phyloP scores from a whole-genome alignment of 306 rosid genomes.

The Crotalaria pallida region DNA sequence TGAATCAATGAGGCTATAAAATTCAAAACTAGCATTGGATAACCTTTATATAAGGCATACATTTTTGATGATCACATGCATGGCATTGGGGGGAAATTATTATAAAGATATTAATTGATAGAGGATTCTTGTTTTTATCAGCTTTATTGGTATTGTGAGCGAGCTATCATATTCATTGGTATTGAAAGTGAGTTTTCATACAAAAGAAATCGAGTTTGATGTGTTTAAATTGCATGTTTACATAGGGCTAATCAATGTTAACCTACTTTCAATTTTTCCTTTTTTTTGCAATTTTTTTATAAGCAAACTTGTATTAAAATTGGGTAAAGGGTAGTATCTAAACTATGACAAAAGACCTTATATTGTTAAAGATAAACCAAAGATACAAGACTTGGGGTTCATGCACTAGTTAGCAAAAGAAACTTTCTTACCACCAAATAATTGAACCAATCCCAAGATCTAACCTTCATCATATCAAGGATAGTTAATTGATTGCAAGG shows the following conservation, averaged over 20 bases:
- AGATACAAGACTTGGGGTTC: too few relatives aligned
- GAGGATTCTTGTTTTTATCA: background rate
- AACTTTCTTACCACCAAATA: too few relatives aligned
- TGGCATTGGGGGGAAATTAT: too few relatives aligned
- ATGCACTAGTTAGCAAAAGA: too few relatives aligned
- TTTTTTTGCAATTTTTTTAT: background rate
- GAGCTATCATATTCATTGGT: background rate
- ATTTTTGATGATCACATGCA: background rate
- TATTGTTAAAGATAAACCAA: too few relatives aligned
- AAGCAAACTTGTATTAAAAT: too few relatives aligned
- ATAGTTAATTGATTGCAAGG: too few relatives aligned
- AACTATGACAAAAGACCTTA: too few relatives aligned
- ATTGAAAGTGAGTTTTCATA: background rate
- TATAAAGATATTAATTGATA: background rate
- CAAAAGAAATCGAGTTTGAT: background rate
- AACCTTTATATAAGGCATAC: background rate
- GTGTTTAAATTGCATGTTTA: conserved; percentile 1
- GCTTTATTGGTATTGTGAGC: background rate
- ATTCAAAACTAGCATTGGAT: background rate
- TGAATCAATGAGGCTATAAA: background rate
- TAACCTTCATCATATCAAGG: too few relatives aligned
- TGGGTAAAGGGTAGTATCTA: too few relatives aligned
- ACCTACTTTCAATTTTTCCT: background rate
- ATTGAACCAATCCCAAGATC: too few relatives aligned
- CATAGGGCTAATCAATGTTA: background rate